These are phyloP conservation scores for Solanum chilense DNA, from an alignment of 257 asterid genomes.

Conservation along the genomic window DNA sequence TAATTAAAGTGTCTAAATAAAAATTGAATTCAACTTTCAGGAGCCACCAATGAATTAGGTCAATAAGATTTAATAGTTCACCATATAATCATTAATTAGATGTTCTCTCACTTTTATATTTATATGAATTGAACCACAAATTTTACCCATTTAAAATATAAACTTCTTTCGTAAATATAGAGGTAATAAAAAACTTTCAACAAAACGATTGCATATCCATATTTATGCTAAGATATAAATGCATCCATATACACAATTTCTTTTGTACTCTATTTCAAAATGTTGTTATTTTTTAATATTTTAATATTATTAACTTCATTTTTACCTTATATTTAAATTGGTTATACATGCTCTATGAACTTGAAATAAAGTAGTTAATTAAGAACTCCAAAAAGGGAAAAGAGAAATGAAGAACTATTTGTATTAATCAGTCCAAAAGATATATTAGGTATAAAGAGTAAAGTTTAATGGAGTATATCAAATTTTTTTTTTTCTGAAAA, in stretches of 20 bases:
- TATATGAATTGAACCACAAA: not conserved
- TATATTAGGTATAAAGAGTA: not conserved
- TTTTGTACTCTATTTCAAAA: not conserved
- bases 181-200: not conserved
- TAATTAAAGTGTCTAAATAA: too few relatives aligned
- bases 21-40: too few relatives aligned
- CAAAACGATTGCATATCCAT: not conserved
- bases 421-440: not conserved
- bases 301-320: too few relatives aligned
- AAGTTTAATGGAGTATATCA: not conserved
- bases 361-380: not conserved
- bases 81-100: not conserved
- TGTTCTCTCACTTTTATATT: not conserved
- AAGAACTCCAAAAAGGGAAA: not conserved
- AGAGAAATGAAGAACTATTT: not conserved
- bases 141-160: too few relatives aligned
- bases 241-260: too few relatives aligned
- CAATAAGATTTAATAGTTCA: not conserved
- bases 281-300: not conserved
- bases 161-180: too few relatives aligned
- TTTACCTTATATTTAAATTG: not conserved
- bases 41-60: rapidly evolving
- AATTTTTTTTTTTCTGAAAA: too few relatives aligned
- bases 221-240: not conserved
- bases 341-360: not conserved